Evolutionary conservation across 2,329 filamentous ascomycete genomes (phyloP), one percentile per base, ranked within the genome.

Genomic region (Parastagonospora avenae): DNA sequence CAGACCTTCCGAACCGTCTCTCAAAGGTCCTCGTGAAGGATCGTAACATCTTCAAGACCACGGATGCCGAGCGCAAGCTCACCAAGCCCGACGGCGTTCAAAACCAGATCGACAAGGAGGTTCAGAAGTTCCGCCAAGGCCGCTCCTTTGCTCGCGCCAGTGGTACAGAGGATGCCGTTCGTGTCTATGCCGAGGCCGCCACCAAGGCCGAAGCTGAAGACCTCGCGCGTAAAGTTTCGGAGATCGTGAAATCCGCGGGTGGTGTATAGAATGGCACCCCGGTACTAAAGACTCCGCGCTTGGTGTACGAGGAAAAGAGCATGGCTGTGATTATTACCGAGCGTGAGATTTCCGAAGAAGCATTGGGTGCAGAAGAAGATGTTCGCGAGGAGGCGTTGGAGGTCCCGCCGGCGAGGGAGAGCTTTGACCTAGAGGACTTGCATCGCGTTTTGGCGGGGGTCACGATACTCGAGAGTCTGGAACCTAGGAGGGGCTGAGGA

Each of bases 111-210:
- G 92, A 97, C 75, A 84, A 86, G 54, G 82, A 90, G 53, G 92
- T 97, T 54, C 88, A 87, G 69, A 96, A 96, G 75, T 97, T 96
- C 77, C 90, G 90, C 67, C 89, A 90, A 65, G 94, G 91, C 2
- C 85, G 94, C 59, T 88, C 90, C 42, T 99, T 99, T 74, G 94
- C 92, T 7, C 87, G 94, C 64, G 92, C 94, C 32, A 94, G 89
- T 60, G 94, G 94, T 28, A 99, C 94, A 0, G 94, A 99, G 75
- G 95, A 99, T 74, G 93, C 92, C 2, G 92, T 96, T 64, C 85
- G 94, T 56, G 92, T 99, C 15, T 99, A 99, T 70, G 93, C 93
- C 7, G 94, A 99, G 77, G 94, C 94, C 4, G 90, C 90, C 32
- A 94, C 90, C 40, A 86, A 90, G 57, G 89, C 87, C 12, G 93